A percentile compares a stretch with the other conserved stretches of the same genome.
Conservation (phyloP, 805 yeast genomes). For the Danielia oregonensis region DNA sequence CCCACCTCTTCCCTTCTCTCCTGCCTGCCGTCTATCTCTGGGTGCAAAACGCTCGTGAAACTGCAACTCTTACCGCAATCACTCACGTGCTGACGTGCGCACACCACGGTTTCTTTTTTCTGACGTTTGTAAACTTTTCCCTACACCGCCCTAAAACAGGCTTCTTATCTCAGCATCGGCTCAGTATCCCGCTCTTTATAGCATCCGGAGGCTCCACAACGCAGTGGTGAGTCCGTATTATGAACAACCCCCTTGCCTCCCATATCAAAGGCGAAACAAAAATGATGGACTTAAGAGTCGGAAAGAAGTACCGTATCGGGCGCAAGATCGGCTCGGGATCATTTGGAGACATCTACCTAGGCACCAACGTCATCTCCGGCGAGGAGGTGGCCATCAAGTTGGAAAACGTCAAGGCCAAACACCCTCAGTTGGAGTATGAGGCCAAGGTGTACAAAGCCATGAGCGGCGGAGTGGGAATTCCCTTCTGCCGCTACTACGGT, state of each 20-base stretch:
- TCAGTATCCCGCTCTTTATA: too few species aligned
- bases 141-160: background rate
- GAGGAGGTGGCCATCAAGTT: conserved; percentile 97
- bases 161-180: background rate
- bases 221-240: conserved; percentile 10
- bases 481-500: conserved; percentile 96
- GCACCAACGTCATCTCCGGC: conserved; percentile 90
- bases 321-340: conserved; percentile 97
- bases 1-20: too few species aligned
- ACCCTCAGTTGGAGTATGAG: conserved; percentile 95
- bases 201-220: too few species aligned
- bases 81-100: too few species aligned
- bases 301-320: conserved; percentile 90
- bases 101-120: background rate
- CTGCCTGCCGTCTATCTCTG: too few species aligned
- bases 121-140: background rate
- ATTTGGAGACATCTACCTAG: conserved; percentile 92
- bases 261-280: conserved; percentile 15
- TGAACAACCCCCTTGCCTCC: conserved; percentile 14
- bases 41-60: too few species aligned
- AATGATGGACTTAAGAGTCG: conserved; percentile 71
- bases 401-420: conserved; percentile 85
- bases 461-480: conserved; percentile 96
- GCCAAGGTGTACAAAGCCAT: conserved; percentile 92
- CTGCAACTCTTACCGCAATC: too few species aligned